Evolutionary conservation across 2,329 filamentous ascomycete species (phyloP).

Genomic region (Neofusicoccum umdonicola): DNA sequence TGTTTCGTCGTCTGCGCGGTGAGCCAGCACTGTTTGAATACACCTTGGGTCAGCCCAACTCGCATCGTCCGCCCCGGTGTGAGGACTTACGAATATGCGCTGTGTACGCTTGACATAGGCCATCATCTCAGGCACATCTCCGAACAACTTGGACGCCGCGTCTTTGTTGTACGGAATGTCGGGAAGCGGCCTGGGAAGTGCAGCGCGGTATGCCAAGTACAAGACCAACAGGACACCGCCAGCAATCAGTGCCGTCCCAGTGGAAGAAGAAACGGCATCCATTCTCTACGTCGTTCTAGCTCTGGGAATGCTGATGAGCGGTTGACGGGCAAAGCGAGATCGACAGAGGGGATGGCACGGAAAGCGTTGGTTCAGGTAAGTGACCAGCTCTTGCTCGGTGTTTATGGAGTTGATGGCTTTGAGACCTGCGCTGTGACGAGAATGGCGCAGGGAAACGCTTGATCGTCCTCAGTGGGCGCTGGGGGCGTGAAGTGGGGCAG

Average conservation of each 20-base stretch:
- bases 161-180: constrained; percentile 47
- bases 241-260: background rate
- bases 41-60: background rate
- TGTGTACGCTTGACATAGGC: constrained; percentile 34
- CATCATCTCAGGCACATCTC: constrained; percentile 45
- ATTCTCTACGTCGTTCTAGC: background rate
- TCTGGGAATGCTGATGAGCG: background rate
- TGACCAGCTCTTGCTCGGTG: too few relatives aligned
- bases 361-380: too few relatives aligned
- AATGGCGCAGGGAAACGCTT: background rate
- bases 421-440: too few relatives aligned
- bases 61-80: background rate
- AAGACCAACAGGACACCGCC: constrained; percentile 9
- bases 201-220: constrained; percentile 23
- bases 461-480: background rate
- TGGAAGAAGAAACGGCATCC: background rate
- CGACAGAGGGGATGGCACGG: background rate
- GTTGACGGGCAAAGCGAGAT: background rate
- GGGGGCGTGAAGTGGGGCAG: background rate
- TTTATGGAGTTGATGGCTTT: too few relatives aligned
- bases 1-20: constrained; percentile 25
- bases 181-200: constrained; percentile 44
- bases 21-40: constrained; percentile 27
- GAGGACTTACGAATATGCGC: constrained; percentile 19
- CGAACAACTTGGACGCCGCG: constrained; percentile 38